Evolutionary conservation across 2,329 filamentous ascomycete genomes (phyloP).

Genomic region (Penicillium sp.): DNA sequence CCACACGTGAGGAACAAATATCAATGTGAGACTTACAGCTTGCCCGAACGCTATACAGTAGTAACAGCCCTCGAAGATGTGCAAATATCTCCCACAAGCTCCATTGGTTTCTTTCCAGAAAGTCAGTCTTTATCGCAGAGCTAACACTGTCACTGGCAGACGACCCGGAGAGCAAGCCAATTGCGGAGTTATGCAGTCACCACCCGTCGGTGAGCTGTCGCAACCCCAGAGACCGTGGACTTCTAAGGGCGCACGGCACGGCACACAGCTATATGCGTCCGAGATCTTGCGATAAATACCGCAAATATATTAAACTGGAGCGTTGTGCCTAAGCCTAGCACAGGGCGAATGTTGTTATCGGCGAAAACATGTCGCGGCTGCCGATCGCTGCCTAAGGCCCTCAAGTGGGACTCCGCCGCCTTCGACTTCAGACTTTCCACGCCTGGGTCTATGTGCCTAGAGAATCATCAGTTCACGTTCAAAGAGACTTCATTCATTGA

Average conservation of each 20-base stretch:
- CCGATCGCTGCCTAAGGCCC: constrained; percentile 7
- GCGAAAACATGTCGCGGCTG: constrained; percentile 13
- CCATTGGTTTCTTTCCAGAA: background rate
- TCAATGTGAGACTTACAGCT: constrained; percentile 4
- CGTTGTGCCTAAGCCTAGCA: background rate
- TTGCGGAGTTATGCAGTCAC: background rate
- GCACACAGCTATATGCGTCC: background rate
- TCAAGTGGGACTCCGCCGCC: constrained; percentile 4
- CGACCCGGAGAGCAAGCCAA: background rate
- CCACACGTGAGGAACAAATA: background rate
- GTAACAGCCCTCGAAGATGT: background rate
- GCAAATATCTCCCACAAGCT: background rate
- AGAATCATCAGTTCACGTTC: background rate
- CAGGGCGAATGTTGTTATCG: constrained; percentile 8
- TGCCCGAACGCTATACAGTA: background rate
- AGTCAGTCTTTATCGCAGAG: background rate
- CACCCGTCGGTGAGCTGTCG: background rate
- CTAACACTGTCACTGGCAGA: background rate
- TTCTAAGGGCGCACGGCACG: background rate
- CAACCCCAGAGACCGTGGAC: background rate
- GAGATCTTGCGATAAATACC: background rate
- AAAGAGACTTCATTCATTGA: background rate
- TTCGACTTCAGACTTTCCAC: constrained; percentile 4
- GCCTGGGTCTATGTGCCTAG: background rate
- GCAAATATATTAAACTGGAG: background rate